These are phyloP conservation scores for Neofusicoccum ribis DNA, from an alignment of 2,329 filamentous ascomycete species.

Conservation along the genomic window DNA sequence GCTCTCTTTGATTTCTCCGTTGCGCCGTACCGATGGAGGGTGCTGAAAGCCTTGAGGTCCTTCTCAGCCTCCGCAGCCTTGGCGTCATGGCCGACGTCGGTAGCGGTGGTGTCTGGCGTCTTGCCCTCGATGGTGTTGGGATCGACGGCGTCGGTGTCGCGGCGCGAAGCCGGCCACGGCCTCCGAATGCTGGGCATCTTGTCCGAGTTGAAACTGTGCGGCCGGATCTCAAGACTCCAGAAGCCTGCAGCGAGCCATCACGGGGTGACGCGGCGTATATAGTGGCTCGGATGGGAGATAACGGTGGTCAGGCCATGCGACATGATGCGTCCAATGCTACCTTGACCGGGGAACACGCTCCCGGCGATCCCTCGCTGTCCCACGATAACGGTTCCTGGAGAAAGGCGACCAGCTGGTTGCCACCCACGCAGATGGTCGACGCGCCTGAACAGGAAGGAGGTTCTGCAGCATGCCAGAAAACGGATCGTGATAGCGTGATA, in stretches of 20 bases:
- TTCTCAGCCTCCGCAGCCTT: conserved; percentile 6
- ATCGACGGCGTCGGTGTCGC: neutral
- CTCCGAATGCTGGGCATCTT: conserved; percentile 18
- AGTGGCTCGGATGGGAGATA: neutral
- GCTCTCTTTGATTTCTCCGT: fast-evolving
- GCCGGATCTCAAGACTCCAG: neutral
- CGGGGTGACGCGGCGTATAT: neutral
- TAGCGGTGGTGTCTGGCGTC: neutral
- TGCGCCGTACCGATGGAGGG: neutral
- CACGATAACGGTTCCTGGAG: neutral
- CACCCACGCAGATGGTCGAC: neutral
- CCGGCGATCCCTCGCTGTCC: neutral
- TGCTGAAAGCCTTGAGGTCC: conserved; percentile 16
- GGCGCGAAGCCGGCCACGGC: conserved; percentile 6
- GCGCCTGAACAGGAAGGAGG: neutral
- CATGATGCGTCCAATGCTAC: neutral
- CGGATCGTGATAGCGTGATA: neutral
- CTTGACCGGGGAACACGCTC: neutral
- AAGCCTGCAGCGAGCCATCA: neutral
- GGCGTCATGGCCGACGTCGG: neutral
- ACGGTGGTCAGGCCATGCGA: neutral
- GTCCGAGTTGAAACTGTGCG: no score
- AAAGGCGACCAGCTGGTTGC: neutral
- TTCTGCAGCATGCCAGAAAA: neutral
- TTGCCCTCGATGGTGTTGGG: conserved; percentile 9